phyloP scores from a whole-genome alignment of 2,329 filamentous ascomycete genomes.

The Sporothrix inflata region DNA sequence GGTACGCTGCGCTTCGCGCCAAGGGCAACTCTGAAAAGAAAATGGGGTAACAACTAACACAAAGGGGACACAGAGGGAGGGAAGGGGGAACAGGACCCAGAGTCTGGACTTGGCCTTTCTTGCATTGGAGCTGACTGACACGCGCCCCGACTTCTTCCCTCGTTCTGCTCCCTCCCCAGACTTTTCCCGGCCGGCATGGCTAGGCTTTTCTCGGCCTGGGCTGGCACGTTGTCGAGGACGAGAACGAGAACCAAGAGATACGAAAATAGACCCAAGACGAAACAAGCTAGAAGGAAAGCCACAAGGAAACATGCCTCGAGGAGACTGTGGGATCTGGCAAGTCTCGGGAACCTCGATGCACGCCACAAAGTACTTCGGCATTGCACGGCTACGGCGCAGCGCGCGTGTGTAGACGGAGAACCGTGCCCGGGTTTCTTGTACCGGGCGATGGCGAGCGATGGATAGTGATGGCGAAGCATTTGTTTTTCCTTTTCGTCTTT shows the following conservation, averaged over 20 bases:
- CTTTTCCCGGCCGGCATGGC: not conserved
- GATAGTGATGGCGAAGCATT: not conserved
- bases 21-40: not conserved
- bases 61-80: not conserved
- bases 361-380: constrained; percentile 14
- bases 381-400: constrained; percentile 19
- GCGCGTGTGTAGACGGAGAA: not conserved
- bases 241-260: not conserved
- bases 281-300: not conserved
- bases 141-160: constrained; percentile 1
- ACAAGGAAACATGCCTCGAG: not conserved
- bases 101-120: constrained; percentile 1
- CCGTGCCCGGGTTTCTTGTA: constrained; percentile 14
- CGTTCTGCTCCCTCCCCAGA: not conserved
- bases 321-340: not conserved
- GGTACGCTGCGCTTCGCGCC: not conserved
- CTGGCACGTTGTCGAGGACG: constrained; percentile 9
- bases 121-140: constrained; percentile 5
- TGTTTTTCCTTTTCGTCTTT: not conserved
- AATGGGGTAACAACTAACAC: constrained; percentile 10
- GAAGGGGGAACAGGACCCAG: not conserved
- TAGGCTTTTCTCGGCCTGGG: constrained; percentile 14
- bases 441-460: constrained; percentile 7
- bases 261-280: constrained; percentile 2
- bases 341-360: constrained; percentile 15